A percentile compares a stretch with the other conserved stretches of the same genome.
phyloP scores from a whole-genome alignment of 176 grass and related monocot species.

The Tillandsia fasciculata region DNA sequence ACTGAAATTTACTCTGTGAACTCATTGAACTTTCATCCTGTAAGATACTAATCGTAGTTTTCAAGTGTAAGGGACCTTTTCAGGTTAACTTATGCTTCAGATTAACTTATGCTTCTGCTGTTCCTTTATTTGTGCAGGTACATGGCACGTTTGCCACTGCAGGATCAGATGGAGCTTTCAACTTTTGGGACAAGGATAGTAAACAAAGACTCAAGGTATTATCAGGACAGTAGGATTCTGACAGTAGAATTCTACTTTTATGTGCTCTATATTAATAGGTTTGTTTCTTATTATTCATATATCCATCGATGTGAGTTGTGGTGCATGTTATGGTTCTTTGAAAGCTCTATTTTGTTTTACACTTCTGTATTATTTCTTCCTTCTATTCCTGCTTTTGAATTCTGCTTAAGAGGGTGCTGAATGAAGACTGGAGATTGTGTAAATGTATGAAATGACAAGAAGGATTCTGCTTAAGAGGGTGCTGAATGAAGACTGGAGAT shows the following conservation, averaged over 20 bases:
- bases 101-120: too few relatives aligned
- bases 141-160: conserved; percentile 84
- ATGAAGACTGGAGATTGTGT: too few relatives aligned
- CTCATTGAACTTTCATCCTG: conserved; percentile 90
- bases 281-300: neutral
- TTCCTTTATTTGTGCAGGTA: conserved; percentile 24
- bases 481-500: too few relatives aligned
- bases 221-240: neutral
- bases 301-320: neutral
- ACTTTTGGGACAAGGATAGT: conserved; percentile 90
- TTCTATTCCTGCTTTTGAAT: neutral
- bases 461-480: too few relatives aligned
- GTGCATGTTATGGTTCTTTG: neutral
- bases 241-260: neutral
- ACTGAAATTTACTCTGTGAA: conserved; percentile 93
- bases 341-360: neutral
- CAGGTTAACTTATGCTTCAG: too few relatives aligned
- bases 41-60: conserved; percentile 34
- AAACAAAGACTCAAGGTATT: conserved; percentile 82
- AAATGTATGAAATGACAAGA: too few relatives aligned
- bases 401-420: too few relatives aligned
- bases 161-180: conserved; percentile 84
- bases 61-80: neutral
- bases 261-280: neutral
- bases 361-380: neutral